Percentiles rank a stretch among this genome's conserved stretches.
phyloP scores from a whole-genome alignment of 768 basidiomycete genomes.

The Boletus coccyginus region DNA sequence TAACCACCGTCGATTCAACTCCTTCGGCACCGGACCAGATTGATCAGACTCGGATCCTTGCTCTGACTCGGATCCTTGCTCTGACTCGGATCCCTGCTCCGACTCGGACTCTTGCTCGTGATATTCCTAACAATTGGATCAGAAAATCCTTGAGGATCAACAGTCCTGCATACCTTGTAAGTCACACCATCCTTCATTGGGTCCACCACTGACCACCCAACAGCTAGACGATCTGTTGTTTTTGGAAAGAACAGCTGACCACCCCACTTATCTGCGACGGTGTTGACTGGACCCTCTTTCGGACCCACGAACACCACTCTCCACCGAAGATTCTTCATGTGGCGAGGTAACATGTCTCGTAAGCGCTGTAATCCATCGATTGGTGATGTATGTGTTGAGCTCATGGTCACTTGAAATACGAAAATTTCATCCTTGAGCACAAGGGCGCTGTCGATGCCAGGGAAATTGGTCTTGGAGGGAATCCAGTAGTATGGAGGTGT shows the following conservation, averaged over 20 bases:
- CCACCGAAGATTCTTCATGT: background rate
- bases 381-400: fast-evolving
- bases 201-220: background rate
- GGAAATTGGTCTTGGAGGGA: background rate
- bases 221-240: too few species aligned
- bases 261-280: background rate
- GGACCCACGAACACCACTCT: background rate
- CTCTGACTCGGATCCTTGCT: too few species aligned
- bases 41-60: too few species aligned
- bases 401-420: background rate
- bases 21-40: too few species aligned
- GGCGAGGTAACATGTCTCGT: background rate
- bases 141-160: background rate
- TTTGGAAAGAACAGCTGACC: background rate
- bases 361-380: background rate
- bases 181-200: background rate
- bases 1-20: too few species aligned
- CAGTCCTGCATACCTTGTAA: background rate
- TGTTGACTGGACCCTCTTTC: fast-evolving
- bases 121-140: background rate
- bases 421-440: background rate
- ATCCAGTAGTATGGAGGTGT: background rate
- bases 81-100: too few species aligned
- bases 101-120: too few species aligned
- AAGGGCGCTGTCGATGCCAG: background rate